These are phyloP conservation scores for Arthrobotrys conoides DNA, from an alignment of 2,329 filamentous ascomycete genomes.

Conservation along the genomic window DNA sequence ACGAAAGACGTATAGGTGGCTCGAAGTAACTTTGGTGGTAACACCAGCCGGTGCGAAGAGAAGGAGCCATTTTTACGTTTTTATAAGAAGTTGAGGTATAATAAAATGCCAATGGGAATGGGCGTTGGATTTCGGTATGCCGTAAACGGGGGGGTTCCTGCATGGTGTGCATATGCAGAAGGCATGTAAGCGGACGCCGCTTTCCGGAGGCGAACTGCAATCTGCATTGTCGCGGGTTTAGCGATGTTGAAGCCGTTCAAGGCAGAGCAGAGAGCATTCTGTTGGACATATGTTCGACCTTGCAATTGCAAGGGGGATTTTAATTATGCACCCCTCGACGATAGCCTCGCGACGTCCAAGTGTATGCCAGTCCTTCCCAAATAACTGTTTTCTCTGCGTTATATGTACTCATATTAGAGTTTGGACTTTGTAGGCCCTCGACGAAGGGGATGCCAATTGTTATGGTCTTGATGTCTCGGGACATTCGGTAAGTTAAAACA, in stretches of 20 bases:
- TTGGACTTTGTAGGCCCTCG: slow-evolving; percentile 1
- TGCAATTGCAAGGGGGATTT: not conserved
- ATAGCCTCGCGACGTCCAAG: no score
- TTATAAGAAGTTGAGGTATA: slow-evolving; percentile 18
- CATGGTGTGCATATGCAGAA: slow-evolving; percentile 58
- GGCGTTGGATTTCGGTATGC: slow-evolving; percentile 43
- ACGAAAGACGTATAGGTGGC: slow-evolving; percentile 7
- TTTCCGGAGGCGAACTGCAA: slow-evolving; percentile 56
- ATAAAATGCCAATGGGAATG: slow-evolving; percentile 20
- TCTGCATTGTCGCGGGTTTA: slow-evolving; percentile 49
- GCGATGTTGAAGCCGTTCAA: slow-evolving; percentile 42
- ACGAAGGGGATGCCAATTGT: slow-evolving; percentile 2
- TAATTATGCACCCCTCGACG: not conserved
- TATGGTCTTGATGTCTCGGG: slow-evolving; percentile 39
- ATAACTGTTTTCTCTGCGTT: slow-evolving; percentile 15
- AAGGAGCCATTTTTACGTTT: slow-evolving; percentile 18
- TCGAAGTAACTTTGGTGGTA: not conserved
- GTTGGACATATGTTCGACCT: slow-evolving; percentile 18
- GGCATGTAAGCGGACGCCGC: slow-evolving; percentile 57
- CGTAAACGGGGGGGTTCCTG: slow-evolving; percentile 58
- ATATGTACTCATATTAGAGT: slow-evolving; percentile 49
- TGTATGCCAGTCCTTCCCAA: not conserved
- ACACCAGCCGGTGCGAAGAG: slow-evolving; percentile 2
- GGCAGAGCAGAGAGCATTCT: slow-evolving; percentile 8
- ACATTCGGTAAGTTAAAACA: slow-evolving; percentile 42